Evolutionary conservation across 768 basidiomycete species (phyloP).

Genomic region (Calocybe cyanea): DNA sequence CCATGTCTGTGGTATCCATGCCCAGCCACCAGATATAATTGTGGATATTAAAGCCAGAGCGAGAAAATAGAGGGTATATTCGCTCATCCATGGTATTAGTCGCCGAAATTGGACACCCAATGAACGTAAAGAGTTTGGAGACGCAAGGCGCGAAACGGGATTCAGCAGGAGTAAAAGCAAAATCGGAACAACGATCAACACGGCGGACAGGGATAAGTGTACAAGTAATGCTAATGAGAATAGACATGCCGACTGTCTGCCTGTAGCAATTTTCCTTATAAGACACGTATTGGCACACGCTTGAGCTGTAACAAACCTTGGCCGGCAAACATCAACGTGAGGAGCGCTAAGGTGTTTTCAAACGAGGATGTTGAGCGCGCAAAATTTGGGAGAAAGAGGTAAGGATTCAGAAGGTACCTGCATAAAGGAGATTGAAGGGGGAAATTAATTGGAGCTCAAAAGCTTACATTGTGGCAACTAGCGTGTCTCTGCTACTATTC

Average conservation of each 20-base stretch:
- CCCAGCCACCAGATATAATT: slow-evolving; percentile 54
- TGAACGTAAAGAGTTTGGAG: slow-evolving; percentile 41
- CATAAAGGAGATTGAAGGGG: neutral
- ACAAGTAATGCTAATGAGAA: slow-evolving; percentile 67
- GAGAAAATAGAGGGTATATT: slow-evolving; percentile 50
- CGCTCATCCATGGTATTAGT: slow-evolving; percentile 34
- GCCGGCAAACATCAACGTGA: slow-evolving; percentile 67
- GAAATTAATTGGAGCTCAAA: neutral
- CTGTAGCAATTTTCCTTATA: slow-evolving; percentile 32
- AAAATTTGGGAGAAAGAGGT: slow-evolving; percentile 73
- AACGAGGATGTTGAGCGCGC: slow-evolving; percentile 81
- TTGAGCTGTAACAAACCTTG: slow-evolving; percentile 43
- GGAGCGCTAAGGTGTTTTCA: slow-evolving; percentile 70
- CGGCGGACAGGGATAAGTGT: slow-evolving; percentile 69
- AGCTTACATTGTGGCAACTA: slow-evolving; percentile 69
- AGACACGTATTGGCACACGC: neutral
- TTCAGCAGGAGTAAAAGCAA: slow-evolving; percentile 58
- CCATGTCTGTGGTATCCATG: slow-evolving; percentile 80
- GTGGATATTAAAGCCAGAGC: slow-evolving; percentile 49
- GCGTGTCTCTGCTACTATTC: slow-evolving; percentile 47
- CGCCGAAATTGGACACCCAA: slow-evolving; percentile 26
- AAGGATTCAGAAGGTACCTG: slow-evolving; percentile 93
- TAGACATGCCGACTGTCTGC: slow-evolving; percentile 51
- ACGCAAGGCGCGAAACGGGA: slow-evolving; percentile 66
- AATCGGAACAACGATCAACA: slow-evolving; percentile 64